Evolutionary conservation across 2,329 filamentous ascomycete genomes (phyloP), one percentile per base, ranked within the genome.

Genomic region (Bertia moriformis): DNA sequence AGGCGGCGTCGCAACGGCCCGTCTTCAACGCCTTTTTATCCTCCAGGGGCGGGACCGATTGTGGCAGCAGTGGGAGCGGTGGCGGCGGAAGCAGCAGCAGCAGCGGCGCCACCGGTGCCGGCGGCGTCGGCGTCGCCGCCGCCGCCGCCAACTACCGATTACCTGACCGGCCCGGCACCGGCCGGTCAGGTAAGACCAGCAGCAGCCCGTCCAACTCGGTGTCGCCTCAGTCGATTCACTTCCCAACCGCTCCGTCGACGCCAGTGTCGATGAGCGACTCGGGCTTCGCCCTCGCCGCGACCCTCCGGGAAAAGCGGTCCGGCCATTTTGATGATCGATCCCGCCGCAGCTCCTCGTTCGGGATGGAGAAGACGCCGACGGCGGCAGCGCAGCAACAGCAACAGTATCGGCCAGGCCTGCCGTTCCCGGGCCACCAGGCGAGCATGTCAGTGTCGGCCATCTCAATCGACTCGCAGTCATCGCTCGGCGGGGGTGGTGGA

Each of bases 291-390:
- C 65, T 94, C 40, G 80, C 88, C 45, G 76, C 83, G 14, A 93
- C 85, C 3, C 65, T 98, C 41, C 78, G 87, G 20, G 91, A 96
- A 60, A 98, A 96, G 64, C 76, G 89, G 39, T 96, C 91, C 3
- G 88, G 84, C 2, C 86, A 95, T 55, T 94, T 95, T 48, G 83
- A 89, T 50, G 75, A 81, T 41, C 60, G 66, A 46, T 82, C 82
- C n/a, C 75, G 88, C 43, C 76, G 89, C 46, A 95, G 88, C 62
- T 93, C 88, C n/a, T 93, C 88, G 1, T 93, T 94, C 58, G 84
- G 81, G 19, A 67, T 88, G 52, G 84, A 85, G 48, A 78, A 77
- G 54, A n/a, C n/a, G n/a, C n/a, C n/a, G n/a, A n/a, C n/a, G n/a
- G n/a, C n/a, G n/a, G n/a, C n/a, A n/a, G n/a, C n/a, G n/a, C n/a